Conservation (phyloP, 2,329 filamentous ascomycete genomes). For the Aspergillus persii region DNA sequence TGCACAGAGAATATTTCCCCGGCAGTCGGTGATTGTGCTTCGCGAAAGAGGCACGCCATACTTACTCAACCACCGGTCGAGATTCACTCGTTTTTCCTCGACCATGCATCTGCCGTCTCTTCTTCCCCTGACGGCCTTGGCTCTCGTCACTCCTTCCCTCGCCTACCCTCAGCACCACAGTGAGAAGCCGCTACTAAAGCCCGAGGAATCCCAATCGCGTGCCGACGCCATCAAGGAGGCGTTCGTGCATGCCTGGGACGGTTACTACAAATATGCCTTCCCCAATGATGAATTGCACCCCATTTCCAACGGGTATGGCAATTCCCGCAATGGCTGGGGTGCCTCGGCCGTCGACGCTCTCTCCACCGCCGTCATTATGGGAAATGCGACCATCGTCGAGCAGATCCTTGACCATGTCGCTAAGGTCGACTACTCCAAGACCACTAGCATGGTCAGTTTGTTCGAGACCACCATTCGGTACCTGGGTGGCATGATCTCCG, state of each 20-base stretch:
- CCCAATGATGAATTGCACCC: conserved; percentile 74
- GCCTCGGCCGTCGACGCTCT: conserved; percentile 79
- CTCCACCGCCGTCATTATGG: conserved; percentile 76
- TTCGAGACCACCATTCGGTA: conserved; percentile 94
- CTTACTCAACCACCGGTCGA: background rate
- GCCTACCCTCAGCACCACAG: conserved; percentile 20
- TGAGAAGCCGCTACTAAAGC: conserved; percentile 12
- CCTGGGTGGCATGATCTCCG: conserved; percentile 74
- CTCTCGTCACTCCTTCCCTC: conserved; percentile 21
- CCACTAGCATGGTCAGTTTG: conserved; percentile 63
- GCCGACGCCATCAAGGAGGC: conserved; percentile 64
- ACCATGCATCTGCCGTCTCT: conserved; percentile 26
- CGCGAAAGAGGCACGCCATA: no score
- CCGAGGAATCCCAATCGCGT: conserved; percentile 30
- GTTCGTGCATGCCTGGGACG: conserved; percentile 69
- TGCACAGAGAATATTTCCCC: background rate
- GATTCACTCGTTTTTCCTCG: conserved; percentile 6
- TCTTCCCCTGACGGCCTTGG: conserved; percentile 22
- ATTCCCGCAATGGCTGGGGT: conserved; percentile 81
- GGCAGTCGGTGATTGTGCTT: background rate
- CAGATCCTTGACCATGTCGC: conserved; percentile 70
- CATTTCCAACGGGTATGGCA: conserved; percentile 60
- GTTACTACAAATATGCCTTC: conserved; percentile 72
- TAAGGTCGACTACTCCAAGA: conserved; percentile 67
- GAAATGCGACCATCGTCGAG: conserved; percentile 63